Percentiles rank a stretch among this genome's conserved stretches.
Conservation (phyloP, 495 filamentous ascomycete genomes). For the Xylaria grammica region DNA sequence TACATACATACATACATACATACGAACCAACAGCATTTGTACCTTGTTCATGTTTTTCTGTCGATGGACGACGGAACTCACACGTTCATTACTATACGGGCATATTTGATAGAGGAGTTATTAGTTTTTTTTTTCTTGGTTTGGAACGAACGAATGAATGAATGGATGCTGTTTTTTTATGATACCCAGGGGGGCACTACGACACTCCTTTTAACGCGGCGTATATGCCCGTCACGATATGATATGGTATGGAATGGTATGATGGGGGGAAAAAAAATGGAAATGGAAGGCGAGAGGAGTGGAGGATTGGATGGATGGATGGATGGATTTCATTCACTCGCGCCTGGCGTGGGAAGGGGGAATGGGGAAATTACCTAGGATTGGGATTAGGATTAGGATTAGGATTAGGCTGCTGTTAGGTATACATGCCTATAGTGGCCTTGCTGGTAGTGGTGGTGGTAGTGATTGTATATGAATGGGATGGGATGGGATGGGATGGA, state of each 20-base stretch:
- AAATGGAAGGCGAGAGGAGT: neutral
- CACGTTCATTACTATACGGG: conserved; percentile 13
- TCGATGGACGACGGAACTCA: neutral
- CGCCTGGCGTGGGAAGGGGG: neutral
- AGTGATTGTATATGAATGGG: neutral
- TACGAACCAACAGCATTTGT: conserved; percentile 3
- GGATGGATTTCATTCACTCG: no score
- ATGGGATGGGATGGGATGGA: neutral
- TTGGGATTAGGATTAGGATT: neutral
- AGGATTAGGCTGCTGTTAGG: conserved; percentile 9
- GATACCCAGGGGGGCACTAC: conserved; percentile 17
- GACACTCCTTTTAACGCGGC: conserved; percentile 14
- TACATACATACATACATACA: neutral
- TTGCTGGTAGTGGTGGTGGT: neutral
- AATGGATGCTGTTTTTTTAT: conserved; percentile 5
- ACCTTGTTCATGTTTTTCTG: no score
- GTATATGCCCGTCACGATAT: neutral
- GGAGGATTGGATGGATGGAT: no score
- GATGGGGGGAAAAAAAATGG: conserved; percentile 4
- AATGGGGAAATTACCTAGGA: neutral
- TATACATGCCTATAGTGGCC: conserved; percentile 20
- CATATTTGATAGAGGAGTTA: conserved; percentile 5
- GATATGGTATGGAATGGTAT: neutral
- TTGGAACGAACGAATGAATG: neutral
- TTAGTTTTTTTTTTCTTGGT: conserved; percentile 1